These are phyloP conservation scores for Penicillium angulare DNA, from an alignment of 495 filamentous ascomycete genomes.

Conservation along the genomic window DNA sequence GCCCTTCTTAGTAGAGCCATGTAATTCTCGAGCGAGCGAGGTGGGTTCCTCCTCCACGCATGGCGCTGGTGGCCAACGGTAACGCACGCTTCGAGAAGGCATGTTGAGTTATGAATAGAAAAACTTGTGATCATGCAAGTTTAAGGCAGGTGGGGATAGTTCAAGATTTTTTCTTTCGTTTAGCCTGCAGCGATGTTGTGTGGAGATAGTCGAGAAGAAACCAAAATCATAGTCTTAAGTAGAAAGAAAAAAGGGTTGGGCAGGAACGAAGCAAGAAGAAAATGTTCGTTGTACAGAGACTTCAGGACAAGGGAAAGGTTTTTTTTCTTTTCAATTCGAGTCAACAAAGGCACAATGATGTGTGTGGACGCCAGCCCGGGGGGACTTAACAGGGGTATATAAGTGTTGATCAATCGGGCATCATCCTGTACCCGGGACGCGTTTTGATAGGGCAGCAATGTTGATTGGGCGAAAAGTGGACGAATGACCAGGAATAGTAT, in stretches of 20 bases:
- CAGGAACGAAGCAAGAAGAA: constrained; percentile 7
- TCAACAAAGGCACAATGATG: constrained; percentile 19
- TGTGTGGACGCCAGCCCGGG: constrained; percentile 13
- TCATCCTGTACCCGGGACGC: constrained; percentile 10
- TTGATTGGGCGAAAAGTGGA: constrained; percentile 22
- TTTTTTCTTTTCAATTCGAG: constrained; percentile 3
- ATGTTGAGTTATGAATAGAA: constrained; percentile 15
- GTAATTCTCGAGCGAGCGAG: constrained; percentile 42
- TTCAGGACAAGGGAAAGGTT: constrained; percentile 7
- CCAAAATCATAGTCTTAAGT: constrained; percentile 26
- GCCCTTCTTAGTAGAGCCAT: constrained; percentile 31
- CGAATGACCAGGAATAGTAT: constrained; percentile 23
- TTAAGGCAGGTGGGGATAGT: background rate
- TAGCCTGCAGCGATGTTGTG: constrained; percentile 26
- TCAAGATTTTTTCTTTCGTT: constrained; percentile 4
- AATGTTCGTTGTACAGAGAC: background rate
- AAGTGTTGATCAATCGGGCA: constrained; percentile 28
- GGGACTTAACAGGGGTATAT: constrained; percentile 20
- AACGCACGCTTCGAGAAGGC: constrained; percentile 25
- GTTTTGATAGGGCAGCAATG: constrained; percentile 24
- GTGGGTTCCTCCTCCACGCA: constrained; percentile 44
- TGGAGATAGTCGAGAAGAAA: constrained; percentile 9
- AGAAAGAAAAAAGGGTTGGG: constrained; percentile 3
- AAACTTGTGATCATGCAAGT: constrained; percentile 17
- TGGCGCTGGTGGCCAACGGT: constrained; percentile 41